Conservation (phyloP, 371 early-diverging fungal species). For the Apophysomyces sp. region DNA sequence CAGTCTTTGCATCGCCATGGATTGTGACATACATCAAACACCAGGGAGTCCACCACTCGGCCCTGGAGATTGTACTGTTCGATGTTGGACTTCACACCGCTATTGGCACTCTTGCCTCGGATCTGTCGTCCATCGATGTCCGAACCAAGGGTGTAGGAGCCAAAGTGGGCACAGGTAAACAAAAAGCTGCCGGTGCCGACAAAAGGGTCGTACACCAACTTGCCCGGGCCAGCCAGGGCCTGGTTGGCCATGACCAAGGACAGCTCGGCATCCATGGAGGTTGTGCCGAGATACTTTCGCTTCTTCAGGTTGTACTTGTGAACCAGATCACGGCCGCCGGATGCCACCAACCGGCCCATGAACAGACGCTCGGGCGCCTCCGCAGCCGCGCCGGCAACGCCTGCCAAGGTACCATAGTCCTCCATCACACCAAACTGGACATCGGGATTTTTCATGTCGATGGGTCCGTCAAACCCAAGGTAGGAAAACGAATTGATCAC, state of each 20-base stretch:
- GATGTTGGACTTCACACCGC: slow-evolving; percentile 64
- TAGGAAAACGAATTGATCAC: slow-evolving; percentile 82
- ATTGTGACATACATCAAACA: slow-evolving; percentile 88
- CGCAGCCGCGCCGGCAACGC: slow-evolving; percentile 32
- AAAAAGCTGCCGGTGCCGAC: slow-evolving; percentile 95
- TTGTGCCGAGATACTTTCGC: slow-evolving; percentile 91
- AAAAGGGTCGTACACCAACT: slow-evolving; percentile 95
- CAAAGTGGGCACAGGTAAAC: slow-evolving; percentile 91
- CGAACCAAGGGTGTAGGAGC: slow-evolving; percentile 88
- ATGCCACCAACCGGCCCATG: slow-evolving; percentile 74
- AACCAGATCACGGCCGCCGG: slow-evolving; percentile 74
- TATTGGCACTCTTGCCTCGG: slow-evolving; percentile 75
- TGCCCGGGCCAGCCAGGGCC: slow-evolving; percentile 76
- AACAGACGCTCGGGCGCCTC: slow-evolving; percentile 54
- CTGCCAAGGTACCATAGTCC: slow-evolving; percentile 62
- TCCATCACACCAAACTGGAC: slow-evolving; percentile 76
- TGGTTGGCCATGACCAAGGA: slow-evolving; percentile 96
- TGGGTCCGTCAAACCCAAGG: slow-evolving; percentile 73
- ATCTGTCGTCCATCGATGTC: slow-evolving; percentile 98
- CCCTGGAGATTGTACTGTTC: slow-evolving; percentile 78
- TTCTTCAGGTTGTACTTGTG: slow-evolving; percentile 88
- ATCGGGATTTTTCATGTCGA: slow-evolving; percentile 84
- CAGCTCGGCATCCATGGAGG: slow-evolving; percentile 97
- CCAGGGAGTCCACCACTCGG: slow-evolving; percentile 78
- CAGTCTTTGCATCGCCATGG: slow-evolving; percentile 78